These are phyloP conservation scores for Saprolegnia diclina DNA, from an alignment of 352 stramenopile species.

Conservation along the genomic window DNA sequence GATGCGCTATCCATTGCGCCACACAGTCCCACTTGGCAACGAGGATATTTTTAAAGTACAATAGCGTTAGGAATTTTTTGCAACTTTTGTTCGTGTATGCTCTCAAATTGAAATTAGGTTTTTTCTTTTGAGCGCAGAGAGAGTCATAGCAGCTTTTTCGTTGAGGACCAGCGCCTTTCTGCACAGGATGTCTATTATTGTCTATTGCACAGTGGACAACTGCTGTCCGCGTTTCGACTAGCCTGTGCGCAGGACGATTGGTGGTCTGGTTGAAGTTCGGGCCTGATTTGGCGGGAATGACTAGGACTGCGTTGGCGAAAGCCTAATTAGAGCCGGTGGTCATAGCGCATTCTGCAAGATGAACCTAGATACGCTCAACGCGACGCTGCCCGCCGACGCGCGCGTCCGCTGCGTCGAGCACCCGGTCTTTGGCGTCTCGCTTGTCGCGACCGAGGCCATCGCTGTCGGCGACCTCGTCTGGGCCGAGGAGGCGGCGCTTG, in stretches of 20 bases:
- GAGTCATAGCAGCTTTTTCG: no score
- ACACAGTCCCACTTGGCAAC: neutral
- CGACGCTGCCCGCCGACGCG: neutral
- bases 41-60: neutral
- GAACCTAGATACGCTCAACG: neutral
- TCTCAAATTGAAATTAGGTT: no score
- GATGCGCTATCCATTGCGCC: conserved; percentile 27
- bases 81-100: no score
- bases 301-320: conserved; percentile 23
- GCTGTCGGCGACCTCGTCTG: conserved; percentile 2
- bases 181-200: no score
- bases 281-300: conserved; percentile 22
- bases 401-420: neutral
- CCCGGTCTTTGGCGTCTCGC: neutral
- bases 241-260: no score
- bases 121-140: no score
- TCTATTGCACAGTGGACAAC: no score
- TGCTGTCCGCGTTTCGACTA: no score
- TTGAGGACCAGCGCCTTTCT: no score
- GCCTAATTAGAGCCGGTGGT: neutral
- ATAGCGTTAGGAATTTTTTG: neutral
- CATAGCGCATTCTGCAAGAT: conserved; percentile 25
- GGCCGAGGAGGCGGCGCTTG: conserved; percentile 1
- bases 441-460: neutral
- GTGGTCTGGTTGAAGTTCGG: no score